Conservation (phyloP, 768 basidiomycete genomes). For the Lactarius akahatsu region DNA sequence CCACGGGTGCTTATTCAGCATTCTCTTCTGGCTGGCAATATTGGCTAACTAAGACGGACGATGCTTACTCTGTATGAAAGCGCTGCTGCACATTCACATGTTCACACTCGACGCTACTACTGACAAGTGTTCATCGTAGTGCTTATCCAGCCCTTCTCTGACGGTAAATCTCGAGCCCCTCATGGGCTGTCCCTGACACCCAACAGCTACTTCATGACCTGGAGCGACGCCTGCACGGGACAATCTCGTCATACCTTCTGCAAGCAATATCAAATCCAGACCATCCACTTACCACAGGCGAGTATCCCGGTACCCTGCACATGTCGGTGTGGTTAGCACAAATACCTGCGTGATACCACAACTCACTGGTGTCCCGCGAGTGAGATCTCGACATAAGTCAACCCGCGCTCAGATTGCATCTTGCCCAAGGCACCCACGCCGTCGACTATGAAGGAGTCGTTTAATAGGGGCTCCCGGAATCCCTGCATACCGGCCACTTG, state of each 20-base stretch:
- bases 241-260: background rate
- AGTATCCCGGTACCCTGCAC: conserved; percentile 62
- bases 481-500: conserved; percentile 67
- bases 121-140: background rate
- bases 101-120: too few relatives aligned
- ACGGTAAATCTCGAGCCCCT: background rate
- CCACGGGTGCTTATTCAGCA: conserved; percentile 23
- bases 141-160: background rate
- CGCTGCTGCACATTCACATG: too few relatives aligned
- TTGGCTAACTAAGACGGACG: too few relatives aligned
- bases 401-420: conserved; percentile 61
- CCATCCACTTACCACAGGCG: conserved; percentile 49
- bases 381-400: conserved; percentile 65
- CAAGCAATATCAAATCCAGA: background rate
- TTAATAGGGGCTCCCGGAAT: conserved; percentile 64
- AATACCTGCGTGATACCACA: too few relatives aligned
- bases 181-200: conserved; percentile 55
- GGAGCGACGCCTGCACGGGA: conserved; percentile 55
- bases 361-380: conserved; percentile 73
- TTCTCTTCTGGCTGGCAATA: too few relatives aligned
- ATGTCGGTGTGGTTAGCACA: background rate
- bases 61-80: too few relatives aligned
- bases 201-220: conserved; percentile 67
- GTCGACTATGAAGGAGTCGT: conserved; percentile 69
- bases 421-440: conserved; percentile 67